Evolutionary conservation across 805 yeast genomes (phyloP).

Genomic region (Pichia insulana): DNA sequence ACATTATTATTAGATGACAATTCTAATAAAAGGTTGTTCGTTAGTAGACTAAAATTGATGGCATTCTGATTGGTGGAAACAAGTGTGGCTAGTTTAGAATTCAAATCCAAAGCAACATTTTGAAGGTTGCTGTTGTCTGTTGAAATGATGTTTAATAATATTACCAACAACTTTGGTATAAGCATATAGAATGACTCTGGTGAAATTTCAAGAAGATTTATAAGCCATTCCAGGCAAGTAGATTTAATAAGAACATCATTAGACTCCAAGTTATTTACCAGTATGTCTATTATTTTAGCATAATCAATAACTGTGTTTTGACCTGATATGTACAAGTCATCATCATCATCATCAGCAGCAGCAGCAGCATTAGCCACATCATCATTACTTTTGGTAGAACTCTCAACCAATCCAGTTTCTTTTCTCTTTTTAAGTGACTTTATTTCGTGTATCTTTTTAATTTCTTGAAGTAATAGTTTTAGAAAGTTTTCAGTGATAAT

Average conservation of each 20-base stretch:
- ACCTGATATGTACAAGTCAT: constrained; percentile 56
- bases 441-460: constrained; percentile 65
- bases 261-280: constrained; percentile 72
- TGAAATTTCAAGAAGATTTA: constrained; percentile 59
- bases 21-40: constrained; percentile 65
- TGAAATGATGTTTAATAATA: constrained; percentile 55
- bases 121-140: constrained; percentile 42
- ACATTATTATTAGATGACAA: constrained; percentile 37
- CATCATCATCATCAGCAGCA: constrained; percentile 23
- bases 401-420: constrained; percentile 8
- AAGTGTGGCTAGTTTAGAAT: constrained; percentile 45
- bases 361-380: neutral
- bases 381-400: neutral
- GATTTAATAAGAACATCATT: constrained; percentile 69
- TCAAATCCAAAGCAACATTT: constrained; percentile 48
- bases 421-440: constrained; percentile 36
- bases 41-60: constrained; percentile 47
- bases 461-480: constrained; percentile 69
- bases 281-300: constrained; percentile 68
- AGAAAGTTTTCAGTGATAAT: constrained; percentile 75
- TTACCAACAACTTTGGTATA: constrained; percentile 66
- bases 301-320: constrained; percentile 80
- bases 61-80: constrained; percentile 29
- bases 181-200: constrained; percentile 68
- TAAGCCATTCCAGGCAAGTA: constrained; percentile 77